A percentile compares a stretch with the other conserved stretches of the same genome.
Evolutionary conservation across 2,329 filamentous ascomycete genomes (phyloP).

Genomic region (Trichoderma sp.): DNA sequence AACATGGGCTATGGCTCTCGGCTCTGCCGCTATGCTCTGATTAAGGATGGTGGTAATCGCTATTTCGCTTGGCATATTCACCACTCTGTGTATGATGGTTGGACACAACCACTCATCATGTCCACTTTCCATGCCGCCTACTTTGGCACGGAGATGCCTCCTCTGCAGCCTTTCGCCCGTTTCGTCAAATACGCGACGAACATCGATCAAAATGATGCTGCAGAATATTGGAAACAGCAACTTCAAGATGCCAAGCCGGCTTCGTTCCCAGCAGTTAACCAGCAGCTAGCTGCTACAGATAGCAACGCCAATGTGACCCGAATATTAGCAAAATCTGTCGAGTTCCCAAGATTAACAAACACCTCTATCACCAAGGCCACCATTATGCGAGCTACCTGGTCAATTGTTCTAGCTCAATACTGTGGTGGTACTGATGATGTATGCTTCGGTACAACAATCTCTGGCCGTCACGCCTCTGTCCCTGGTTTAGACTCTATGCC

Average conservation of each 20-base stretch:
- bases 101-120: neutral
- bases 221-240: slow-evolving; percentile 12
- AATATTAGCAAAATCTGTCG: neutral
- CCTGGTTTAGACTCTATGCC: slow-evolving; percentile 15
- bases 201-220: neutral
- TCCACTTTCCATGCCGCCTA: slow-evolving; percentile 2
- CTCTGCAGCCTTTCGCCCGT: slow-evolving; percentile 16
- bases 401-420: slow-evolving; percentile 21
- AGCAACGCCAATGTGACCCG: neutral
- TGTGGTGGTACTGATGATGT: slow-evolving; percentile 19
- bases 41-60: neutral
- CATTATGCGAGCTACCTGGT: slow-evolving; percentile 25
- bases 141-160: slow-evolving; percentile 20
- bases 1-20: slow-evolving; percentile 21
- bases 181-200: slow-evolving; percentile 14
- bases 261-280: slow-evolving; percentile 20
- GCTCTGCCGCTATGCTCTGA: slow-evolving; percentile 19
- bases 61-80: slow-evolving; percentile 17
- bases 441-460: slow-evolving; percentile 25
- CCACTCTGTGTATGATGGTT: slow-evolving; percentile 16
- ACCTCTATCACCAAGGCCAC: slow-evolving; percentile 22
- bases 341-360: neutral
- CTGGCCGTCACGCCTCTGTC: slow-evolving; percentile 19
- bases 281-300: neutral
- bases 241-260: slow-evolving; percentile 1